phyloP scores from a whole-genome alignment of 306 rosid species.

The Cajanus cajan region DNA sequence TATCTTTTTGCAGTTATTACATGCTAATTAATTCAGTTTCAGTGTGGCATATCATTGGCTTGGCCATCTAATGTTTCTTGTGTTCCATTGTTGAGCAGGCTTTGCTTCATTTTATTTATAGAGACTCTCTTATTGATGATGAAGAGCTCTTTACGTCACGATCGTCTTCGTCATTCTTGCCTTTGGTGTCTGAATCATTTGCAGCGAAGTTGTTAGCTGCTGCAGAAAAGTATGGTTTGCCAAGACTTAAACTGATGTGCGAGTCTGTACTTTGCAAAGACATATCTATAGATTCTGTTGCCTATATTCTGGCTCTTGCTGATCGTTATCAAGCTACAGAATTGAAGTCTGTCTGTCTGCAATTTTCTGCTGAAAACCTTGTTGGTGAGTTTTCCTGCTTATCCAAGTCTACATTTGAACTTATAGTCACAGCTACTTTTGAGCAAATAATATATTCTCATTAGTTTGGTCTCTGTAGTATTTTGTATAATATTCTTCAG shows the following conservation, averaged over 20 bases:
- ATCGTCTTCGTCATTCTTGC: conserved; percentile 62
- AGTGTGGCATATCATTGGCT: not conserved
- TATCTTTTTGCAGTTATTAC: not conserved
- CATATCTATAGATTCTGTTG: conserved; percentile 84
- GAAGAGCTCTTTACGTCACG: conserved; percentile 67
- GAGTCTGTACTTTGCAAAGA: conserved; percentile 96
- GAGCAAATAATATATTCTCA: not conserved
- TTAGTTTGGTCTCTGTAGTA: not conserved
- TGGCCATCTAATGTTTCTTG: conserved; percentile 35
- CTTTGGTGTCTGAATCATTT: conserved; percentile 67
- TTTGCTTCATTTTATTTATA: conserved; percentile 84
- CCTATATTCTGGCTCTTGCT: conserved; percentile 87
- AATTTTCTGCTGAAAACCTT: conserved; percentile 91
- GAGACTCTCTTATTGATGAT: conserved; percentile 78
- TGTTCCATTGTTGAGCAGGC: conserved; percentile 62
- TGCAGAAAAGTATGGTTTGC: conserved; percentile 78
- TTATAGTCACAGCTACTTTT: not conserved
- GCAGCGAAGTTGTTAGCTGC: conserved; percentile 91
- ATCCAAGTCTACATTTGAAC: not conserved
- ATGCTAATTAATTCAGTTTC: conserved; percentile 7
- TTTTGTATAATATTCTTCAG: too few relatives aligned
- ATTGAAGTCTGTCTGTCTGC: conserved; percentile 81
- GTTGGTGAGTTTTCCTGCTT: conserved; percentile 62
- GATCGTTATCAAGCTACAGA: conserved; percentile 82
- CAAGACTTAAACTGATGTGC: conserved; percentile 87